Evolutionary conservation across 306 rosid species (phyloP), one percentile per base, ranked within the genome.

Genomic region (Pueraria montana): DNA sequence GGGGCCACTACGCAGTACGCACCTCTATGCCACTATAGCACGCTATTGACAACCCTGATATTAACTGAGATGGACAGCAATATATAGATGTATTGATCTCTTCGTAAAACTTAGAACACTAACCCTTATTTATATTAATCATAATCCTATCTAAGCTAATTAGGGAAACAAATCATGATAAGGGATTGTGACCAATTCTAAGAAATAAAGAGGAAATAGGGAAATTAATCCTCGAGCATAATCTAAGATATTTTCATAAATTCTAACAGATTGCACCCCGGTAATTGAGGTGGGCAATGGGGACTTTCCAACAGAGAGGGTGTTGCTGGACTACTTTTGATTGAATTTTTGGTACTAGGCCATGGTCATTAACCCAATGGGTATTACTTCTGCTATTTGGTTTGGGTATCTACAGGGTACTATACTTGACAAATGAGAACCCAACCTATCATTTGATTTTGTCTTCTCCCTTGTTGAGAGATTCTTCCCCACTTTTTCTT

Each of bases 321-420:
- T 21, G 68, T 56, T n/a, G n/a, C n/a, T n/a, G n/a, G n/a, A n/a
- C n/a, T n/a, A n/a, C n/a, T 27, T 72, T 8, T 21, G 20, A 38
- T 58, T 38, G 81, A 77, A 77, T 46, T 46, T 55, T 43, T 3
- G 26, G 62, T 46, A 63, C 48, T 46, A 62, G 69, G 24, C n/a
- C n/a, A n/a, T n/a, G 30, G 63, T 24, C 49, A 11, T 77, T 77
- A 30, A 64, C 17, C 74, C 38, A 32, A 64, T 78, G 63, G 49
- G 45, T 6, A 59, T 45, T 11, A 18, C n/a, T 18, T 26, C 14
- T 21, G 79, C 46, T 75, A 3, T 3, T 64, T 64, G 82, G 49
- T 49, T 64, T 13, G 27, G 59, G 65, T 9, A 46, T 78, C 26
- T 48, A 18, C 9, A 18, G 61, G 68, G 50, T 46, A 38, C 38